Evolutionary conservation across 148 eudicot species (phyloP).

Genomic region (Heliamphora exappendiculata): DNA sequence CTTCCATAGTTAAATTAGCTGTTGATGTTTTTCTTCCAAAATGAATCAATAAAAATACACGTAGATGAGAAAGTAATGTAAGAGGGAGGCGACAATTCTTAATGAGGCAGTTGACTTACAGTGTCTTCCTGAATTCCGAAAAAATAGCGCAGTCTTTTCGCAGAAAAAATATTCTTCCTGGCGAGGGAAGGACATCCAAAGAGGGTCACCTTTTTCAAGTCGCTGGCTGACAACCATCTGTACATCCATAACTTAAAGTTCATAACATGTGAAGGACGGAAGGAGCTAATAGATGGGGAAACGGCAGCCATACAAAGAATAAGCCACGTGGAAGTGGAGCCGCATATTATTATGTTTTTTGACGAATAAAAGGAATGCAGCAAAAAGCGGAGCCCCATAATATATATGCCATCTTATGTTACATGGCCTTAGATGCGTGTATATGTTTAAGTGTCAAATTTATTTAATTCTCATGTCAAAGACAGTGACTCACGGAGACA

Average conservation of each 20-base stretch:
- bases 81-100: background rate
- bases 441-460: no score
- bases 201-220: slow-evolving; percentile 55
- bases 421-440: no score
- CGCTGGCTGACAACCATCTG: slow-evolving; percentile 75
- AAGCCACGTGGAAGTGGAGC: background rate
- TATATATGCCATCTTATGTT: no score
- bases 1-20: background rate
- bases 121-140: slow-evolving; percentile 48
- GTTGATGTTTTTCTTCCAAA: background rate
- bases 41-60: background rate
- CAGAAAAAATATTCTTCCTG: slow-evolving; percentile 43
- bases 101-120: slow-evolving; percentile 27
- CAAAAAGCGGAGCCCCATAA: no score
- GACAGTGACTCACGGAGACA: no score
- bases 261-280: background rate
- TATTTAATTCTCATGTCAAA: no score
- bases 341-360: no score
- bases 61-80: background rate
- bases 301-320: background rate
- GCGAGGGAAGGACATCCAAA: slow-evolving; percentile 73
- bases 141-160: slow-evolving; percentile 54
- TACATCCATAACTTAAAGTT: slow-evolving; percentile 6
- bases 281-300: background rate
- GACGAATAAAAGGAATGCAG: no score